Conservation (phyloP, 2,329 filamentous ascomycete genomes). For the Fusarium pseudoanthophilum region DNA sequence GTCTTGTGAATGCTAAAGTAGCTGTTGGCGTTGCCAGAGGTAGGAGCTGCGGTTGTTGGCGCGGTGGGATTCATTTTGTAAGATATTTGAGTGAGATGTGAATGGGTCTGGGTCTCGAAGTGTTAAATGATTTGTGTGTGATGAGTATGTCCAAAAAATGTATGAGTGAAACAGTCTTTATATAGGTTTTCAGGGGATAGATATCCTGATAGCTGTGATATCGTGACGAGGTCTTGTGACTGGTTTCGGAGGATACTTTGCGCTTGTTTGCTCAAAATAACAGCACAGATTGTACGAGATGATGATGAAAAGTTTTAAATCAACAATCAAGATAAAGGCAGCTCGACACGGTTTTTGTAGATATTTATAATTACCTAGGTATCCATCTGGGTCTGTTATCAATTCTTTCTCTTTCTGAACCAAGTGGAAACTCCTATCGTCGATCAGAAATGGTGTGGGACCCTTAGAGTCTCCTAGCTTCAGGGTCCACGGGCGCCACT, state of each 20-base stretch:
- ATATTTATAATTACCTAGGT: slow-evolving; percentile 33
- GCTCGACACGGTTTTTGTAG: neutral
- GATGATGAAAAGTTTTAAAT: slow-evolving; percentile 5
- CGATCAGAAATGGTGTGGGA: slow-evolving; percentile 21
- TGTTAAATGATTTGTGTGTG: neutral
- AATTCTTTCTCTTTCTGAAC: slow-evolving; percentile 21
- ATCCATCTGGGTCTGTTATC: slow-evolving; percentile 1
- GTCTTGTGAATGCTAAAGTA: slow-evolving; percentile 40
- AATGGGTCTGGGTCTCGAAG: neutral
- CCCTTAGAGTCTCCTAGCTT: slow-evolving; percentile 26
- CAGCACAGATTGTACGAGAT: neutral
- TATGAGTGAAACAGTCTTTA: neutral
- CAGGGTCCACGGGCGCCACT: slow-evolving; percentile 37
- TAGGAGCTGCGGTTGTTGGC: slow-evolving; percentile 26
- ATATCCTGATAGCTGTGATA: neutral
- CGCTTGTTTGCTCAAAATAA: slow-evolving; percentile 5
- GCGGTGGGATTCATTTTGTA: slow-evolving; percentile 21
- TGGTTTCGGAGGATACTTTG: neutral
- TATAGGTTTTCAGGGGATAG: neutral
- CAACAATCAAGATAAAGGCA: neutral
- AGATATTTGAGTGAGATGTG: neutral
- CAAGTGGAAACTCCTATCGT: slow-evolving; percentile 31
- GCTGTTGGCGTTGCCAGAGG: slow-evolving; percentile 22
- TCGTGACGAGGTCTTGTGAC: slow-evolving; percentile 4
- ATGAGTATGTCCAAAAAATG: neutral